Evolutionary conservation across 768 basidiomycete species (phyloP).

Genomic region (Phanerochaete carnosa): DNA sequence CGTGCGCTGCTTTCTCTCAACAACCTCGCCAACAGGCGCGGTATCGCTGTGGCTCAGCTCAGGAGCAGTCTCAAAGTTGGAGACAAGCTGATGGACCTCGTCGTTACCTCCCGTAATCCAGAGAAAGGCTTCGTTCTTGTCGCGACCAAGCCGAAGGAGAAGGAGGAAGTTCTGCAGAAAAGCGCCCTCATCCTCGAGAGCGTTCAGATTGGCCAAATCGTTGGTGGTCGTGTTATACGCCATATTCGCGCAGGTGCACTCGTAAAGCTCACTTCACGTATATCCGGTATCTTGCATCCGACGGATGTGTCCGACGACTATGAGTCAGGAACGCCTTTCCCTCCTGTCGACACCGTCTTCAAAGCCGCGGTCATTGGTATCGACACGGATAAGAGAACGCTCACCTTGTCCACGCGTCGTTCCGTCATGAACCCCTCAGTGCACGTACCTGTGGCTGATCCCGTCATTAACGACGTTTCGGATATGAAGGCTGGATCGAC

Average conservation of each 20-base stretch:
- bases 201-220: slow-evolving; percentile 66
- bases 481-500: slow-evolving; percentile 70
- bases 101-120: slow-evolving; percentile 85
- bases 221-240: slow-evolving; percentile 77
- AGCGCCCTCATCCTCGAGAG: slow-evolving; percentile 59
- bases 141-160: slow-evolving; percentile 64
- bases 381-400: slow-evolving; percentile 60
- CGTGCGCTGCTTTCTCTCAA: slow-evolving; percentile 85
- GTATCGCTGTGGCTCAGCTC: slow-evolving; percentile 62
- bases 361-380: slow-evolving; percentile 70
- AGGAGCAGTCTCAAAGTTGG: slow-evolving; percentile 60
- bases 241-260: slow-evolving; percentile 71
- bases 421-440: slow-evolving; percentile 64
- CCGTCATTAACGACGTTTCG: slow-evolving; percentile 57
- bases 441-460: slow-evolving; percentile 51
- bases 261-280: slow-evolving; percentile 68
- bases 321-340: slow-evolving; percentile 51
- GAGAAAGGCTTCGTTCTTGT: slow-evolving; percentile 88
- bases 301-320: slow-evolving; percentile 84
- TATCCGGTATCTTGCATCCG: slow-evolving; percentile 77
- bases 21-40: slow-evolving; percentile 80
- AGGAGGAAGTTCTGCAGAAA: slow-evolving; percentile 44
- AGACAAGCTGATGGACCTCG: slow-evolving; percentile 69
- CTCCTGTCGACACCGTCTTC: slow-evolving; percentile 61
- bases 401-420: slow-evolving; percentile 77